Evolutionary conservation across 1,139 yeast species (phyloP).

Genomic region (Taphrina flavorubra): DNA sequence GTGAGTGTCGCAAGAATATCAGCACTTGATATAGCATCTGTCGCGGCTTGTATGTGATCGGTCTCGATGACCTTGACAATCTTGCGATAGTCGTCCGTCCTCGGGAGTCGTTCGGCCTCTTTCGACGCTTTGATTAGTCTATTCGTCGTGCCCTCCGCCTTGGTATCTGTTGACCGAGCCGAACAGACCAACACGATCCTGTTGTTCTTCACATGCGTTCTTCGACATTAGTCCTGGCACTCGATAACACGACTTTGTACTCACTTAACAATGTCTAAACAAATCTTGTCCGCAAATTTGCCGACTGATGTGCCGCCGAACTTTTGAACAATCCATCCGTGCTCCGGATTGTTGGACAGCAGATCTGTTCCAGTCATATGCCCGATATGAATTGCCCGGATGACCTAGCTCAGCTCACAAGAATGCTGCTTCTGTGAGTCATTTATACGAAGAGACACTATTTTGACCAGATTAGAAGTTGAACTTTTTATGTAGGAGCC

Average conservation of each 20-base stretch:
- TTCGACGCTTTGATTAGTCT: slow-evolving; percentile 40
- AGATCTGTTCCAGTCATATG: neutral
- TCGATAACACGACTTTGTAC: slow-evolving; percentile 13
- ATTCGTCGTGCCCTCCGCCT: slow-evolving; percentile 94
- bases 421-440: neutral
- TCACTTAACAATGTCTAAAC: slow-evolving; percentile 64
- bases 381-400: neutral
- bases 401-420: neutral
- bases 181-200: slow-evolving; percentile 96
- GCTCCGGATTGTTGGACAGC: slow-evolving; percentile 41
- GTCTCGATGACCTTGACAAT: slow-evolving; percentile 66
- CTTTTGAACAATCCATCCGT: slow-evolving; percentile 87
- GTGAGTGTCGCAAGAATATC: slow-evolving; percentile 60
- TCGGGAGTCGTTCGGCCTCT: slow-evolving; percentile 28
- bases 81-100: slow-evolving; percentile 45
- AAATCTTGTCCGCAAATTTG: slow-evolving; percentile 83
- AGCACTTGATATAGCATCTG: slow-evolving; percentile 57
- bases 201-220: slow-evolving; percentile 63
- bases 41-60: slow-evolving; percentile 83
- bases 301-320: slow-evolving; percentile 99
- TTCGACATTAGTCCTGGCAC: slow-evolving; percentile 53
- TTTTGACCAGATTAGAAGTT: neutral
- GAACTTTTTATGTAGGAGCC: neutral
- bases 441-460: neutral
- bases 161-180: slow-evolving; percentile 88